A percentile compares a stretch with the other conserved stretches of the same genome.
Conservation (phyloP, 129 eudicot genomes). For the Pulicaria dysenterica region DNA sequence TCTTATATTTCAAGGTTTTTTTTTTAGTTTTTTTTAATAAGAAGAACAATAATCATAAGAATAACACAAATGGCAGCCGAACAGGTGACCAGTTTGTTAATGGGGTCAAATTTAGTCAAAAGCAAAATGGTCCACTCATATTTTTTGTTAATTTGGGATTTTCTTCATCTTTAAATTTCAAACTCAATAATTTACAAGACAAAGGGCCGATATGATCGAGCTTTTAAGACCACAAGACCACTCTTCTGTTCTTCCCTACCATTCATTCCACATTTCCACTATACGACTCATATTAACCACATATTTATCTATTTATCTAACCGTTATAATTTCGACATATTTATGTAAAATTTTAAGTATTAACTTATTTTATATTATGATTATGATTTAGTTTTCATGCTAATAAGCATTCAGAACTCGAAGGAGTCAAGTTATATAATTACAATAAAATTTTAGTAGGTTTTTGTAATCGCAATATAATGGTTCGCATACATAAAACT, state of each 20-base stretch:
- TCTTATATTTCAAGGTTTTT: background rate
- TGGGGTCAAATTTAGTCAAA: slow-evolving; percentile 35
- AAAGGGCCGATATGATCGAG: background rate
- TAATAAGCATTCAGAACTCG: too few species aligned
- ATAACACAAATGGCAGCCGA: background rate
- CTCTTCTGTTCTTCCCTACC: background rate
- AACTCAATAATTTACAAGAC: slow-evolving; percentile 13
- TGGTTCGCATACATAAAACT: too few species aligned
- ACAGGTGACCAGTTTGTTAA: background rate
- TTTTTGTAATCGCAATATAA: too few species aligned
- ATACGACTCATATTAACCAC: slow-evolving; percentile 21
- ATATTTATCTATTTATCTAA: background rate
- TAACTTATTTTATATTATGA: too few species aligned
- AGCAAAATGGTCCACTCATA: slow-evolving; percentile 25
- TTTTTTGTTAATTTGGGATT: slow-evolving; percentile 1
- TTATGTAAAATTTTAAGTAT: background rate
- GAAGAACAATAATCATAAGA: slow-evolving; percentile 2
- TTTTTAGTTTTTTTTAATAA: background rate
- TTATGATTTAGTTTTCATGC: too few species aligned
- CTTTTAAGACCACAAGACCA: slow-evolving; percentile 23
- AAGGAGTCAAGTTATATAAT: too few species aligned
- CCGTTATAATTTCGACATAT: background rate
- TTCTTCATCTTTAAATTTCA: background rate
- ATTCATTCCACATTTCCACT: too few species aligned
- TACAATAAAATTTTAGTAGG: too few species aligned